phyloP scores from a whole-genome alignment of 768 basidiomycete genomes.

The Punctularia strigosozonata region DNA sequence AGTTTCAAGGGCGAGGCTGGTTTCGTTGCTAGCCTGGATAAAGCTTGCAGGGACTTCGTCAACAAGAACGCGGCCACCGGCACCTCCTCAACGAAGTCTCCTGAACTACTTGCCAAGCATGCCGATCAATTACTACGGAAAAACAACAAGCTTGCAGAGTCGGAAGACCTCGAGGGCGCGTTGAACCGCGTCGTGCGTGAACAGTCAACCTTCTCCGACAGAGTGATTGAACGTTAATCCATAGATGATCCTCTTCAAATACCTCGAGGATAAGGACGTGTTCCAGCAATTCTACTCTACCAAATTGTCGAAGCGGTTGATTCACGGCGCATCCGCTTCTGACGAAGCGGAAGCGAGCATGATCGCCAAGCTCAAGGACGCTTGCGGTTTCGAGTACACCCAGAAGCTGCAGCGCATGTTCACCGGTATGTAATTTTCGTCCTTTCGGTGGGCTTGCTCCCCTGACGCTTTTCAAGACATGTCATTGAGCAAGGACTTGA shows the following conservation, averaged over 20 bases:
- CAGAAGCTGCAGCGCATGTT: slow-evolving; percentile 97
- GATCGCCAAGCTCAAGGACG: slow-evolving; percentile 96
- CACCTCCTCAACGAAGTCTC: slow-evolving; percentile 72
- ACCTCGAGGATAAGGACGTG: slow-evolving; percentile 97
- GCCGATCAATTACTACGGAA: slow-evolving; percentile 83
- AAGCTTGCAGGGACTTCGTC: slow-evolving; percentile 92
- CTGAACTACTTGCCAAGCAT: slow-evolving; percentile 87
- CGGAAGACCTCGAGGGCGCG: slow-evolving; percentile 80
- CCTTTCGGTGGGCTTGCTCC: neutral
- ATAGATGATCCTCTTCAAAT: slow-evolving; percentile 96
- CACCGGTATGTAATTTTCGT: slow-evolving; percentile 44
- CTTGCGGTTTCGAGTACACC: slow-evolving; percentile 94
- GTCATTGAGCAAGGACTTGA: slow-evolving; percentile 89
- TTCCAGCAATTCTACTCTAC: slow-evolving; percentile 98
- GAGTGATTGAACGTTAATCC: slow-evolving; percentile 2
- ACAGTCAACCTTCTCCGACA: neutral
- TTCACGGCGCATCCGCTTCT: slow-evolving; percentile 83
- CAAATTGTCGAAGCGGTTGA: slow-evolving; percentile 85
- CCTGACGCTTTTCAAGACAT: slow-evolving; percentile 49
- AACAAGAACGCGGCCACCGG: slow-evolving; percentile 90
- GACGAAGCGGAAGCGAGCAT: slow-evolving; percentile 96
- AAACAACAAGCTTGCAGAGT: slow-evolving; percentile 92
- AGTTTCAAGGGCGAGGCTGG: slow-evolving; percentile 90
- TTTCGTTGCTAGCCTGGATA: slow-evolving; percentile 87
- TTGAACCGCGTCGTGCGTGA: slow-evolving; percentile 75